These are phyloP conservation scores for Haplographium delicatum DNA, from an alignment of 495 filamentous ascomycete genomes.

Conservation along the genomic window DNA sequence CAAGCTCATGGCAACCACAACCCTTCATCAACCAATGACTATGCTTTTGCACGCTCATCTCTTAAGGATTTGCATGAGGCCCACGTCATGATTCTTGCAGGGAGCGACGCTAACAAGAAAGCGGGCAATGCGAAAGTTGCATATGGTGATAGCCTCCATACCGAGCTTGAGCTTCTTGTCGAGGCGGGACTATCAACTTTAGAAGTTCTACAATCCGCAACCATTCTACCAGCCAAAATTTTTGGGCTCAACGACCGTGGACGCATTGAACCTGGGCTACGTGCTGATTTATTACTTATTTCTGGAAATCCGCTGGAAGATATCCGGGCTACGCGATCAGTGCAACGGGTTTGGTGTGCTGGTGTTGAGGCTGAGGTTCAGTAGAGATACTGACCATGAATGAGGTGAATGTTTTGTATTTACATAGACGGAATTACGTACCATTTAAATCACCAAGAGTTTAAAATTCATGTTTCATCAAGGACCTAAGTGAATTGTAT, in stretches of 20 bases:
- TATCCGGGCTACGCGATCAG: constrained; percentile 31
- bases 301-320: constrained; percentile 34
- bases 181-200: neutral
- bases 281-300: constrained; percentile 37
- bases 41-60: constrained; percentile 23
- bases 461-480: no score
- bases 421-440: no score
- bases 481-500: no score
- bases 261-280: constrained; percentile 30
- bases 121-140: no score
- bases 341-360: constrained; percentile 34
- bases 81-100: constrained; percentile 31
- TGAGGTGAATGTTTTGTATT: no score
- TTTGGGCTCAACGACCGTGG: constrained; percentile 35
- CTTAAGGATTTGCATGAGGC: constrained; percentile 26
- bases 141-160: no score
- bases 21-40: constrained; percentile 21
- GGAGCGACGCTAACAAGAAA: constrained; percentile 32
- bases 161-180: neutral
- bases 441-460: no score
- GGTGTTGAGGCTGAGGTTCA: constrained; percentile 27
- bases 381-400: no score
- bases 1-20: constrained; percentile 21
- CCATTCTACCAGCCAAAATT: constrained; percentile 28
- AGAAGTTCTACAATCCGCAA: constrained; percentile 15